Base-by-base conservation (phyloP, 345 rosid species). In the Gynandropsis gynandra region DNA sequence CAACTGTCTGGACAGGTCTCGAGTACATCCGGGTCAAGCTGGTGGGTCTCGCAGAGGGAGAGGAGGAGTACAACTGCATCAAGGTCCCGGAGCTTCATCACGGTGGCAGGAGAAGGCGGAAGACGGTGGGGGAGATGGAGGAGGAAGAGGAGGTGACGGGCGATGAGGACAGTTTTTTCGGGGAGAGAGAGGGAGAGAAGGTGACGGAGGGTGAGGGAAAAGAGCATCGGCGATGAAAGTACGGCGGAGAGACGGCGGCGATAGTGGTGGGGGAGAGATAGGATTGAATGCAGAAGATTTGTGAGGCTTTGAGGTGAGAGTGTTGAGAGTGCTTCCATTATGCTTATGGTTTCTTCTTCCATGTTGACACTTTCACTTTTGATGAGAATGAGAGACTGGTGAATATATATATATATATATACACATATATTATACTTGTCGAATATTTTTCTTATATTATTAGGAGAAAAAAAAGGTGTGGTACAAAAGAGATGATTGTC, bases 21-120 rank as follows among this genome's bases (percentile, higher is more conserved):
- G 18, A 93, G 75, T 8, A 72, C 59, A 12, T 75, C 60, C 7
- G 99, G 94, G 62, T 75, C 47, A 12, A 68, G 68, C 14, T 80
- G 90, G 42, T 78, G 85, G 34, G 79, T 65, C 42, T 93, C 94
- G 42, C 97, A 88, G 19, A 85, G 87, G 51, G 83, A 73, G 52
- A 93, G 81, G 64, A 88, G 95, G 38, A 88, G 87, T 14, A 81
- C 53, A 11, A 62, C 82, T 0, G 94, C 74, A 68, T 85, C 96
- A 11, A 76, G 78, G 64, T 92, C 96, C 7, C 96, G 84, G 71
- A 62, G 72, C 56, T 52, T 74, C 50, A 63, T 16, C 50, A 67
- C 13, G 47, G 76, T 48, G 40, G 50, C 47, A 1, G 68, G 64
- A 1, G 65, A 63, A 8, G 64, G 52, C 0, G 50, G 70, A 1